Base-by-base conservation (phyloP, 345 rosid species). In the Bruguiera parviflora region DNA sequence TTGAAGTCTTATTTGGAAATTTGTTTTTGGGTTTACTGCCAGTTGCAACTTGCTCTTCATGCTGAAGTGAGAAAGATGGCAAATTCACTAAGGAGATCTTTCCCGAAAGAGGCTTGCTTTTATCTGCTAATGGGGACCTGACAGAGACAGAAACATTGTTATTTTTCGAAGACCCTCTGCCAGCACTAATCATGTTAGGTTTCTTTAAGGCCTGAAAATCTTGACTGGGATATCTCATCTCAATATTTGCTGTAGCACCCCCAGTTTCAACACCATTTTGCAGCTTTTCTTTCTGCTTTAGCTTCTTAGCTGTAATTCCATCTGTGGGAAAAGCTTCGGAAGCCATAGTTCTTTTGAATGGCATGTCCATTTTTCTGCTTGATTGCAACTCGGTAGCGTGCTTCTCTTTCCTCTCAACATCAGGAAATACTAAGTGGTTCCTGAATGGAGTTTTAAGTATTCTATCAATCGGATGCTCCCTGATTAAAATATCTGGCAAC, bases 371-470 rank as follows among this genome's bases (percentile, higher is more conserved):
- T 58, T 20, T 51, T 52, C 53, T 58, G 53, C 58, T 58, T 5
- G 65, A 25, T 32, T 52, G 61, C 31, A 31, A 43, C 62, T 11
- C 71, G n/a, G 25, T 0, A 35, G 29, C 53, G 37, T 9, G 67
- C 39, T 74, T 69, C 75, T 69, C 70, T 80, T 79, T 76, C 79
- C 71, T 84, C 72, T 66, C 74, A 43, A 68, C 80, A 59, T 58
- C 72, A 71, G 99, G 99, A 72, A 90, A 95, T 69, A 70, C 73
- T 63, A 92, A 68, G 73, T 88, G 96, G 71, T 87, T 80, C 78
- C 97, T 86, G 52, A 68, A 70, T 35, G 99, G 99, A 74, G 99
- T 95, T 69, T 79, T 79, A 67, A 95, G 64, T 5, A 80, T 77
- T 20, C 86, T 89, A 63, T 73, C 71, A 55, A 95, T 87, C 74